These are phyloP conservation scores for Sporobolomyces roseus DNA, from an alignment of 768 basidiomycete species.

Conservation along the genomic window DNA sequence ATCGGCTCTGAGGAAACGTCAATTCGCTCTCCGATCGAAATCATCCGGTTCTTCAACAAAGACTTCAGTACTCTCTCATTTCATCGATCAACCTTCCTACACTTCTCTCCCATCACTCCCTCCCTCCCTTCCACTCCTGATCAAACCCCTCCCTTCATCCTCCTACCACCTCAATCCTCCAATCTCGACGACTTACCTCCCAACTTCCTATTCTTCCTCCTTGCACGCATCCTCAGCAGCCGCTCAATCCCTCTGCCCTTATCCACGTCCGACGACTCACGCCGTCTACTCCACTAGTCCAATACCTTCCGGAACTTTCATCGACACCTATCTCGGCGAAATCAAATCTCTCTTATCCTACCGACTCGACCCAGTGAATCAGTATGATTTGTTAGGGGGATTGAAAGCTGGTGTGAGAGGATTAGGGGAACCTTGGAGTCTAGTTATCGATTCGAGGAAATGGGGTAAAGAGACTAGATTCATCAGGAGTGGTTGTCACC, in stretches of 20 bases:
- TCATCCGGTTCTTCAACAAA: not conserved
- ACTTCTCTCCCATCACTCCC: constrained; percentile 33
- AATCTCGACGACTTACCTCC: constrained; percentile 33
- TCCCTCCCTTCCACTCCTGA: constrained; percentile 10
- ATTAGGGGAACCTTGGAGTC: constrained; percentile 68
- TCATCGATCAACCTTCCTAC: constrained; percentile 21
- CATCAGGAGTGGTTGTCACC: constrained; percentile 63
- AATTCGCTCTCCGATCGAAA: constrained; percentile 1
- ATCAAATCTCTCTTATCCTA: constrained; percentile 67
- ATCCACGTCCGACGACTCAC: constrained; percentile 51
- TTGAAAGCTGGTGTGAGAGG: constrained; percentile 80
- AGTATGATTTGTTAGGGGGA: constrained; percentile 68
- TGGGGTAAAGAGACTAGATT: constrained; percentile 64
- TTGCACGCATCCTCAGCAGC: constrained; percentile 33
- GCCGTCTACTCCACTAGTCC: constrained; percentile 63
- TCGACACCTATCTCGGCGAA: constrained; percentile 63
- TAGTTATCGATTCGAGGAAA: constrained; percentile 74
- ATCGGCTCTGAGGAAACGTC: constrained; percentile 41
- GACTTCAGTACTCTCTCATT: constrained; percentile 21
- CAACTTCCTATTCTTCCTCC: constrained; percentile 35
- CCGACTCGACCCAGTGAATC: constrained; percentile 73
- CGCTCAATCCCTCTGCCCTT: constrained; percentile 41
- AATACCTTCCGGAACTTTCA: constrained; percentile 57
- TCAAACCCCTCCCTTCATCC: constrained; percentile 42
- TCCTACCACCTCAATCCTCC: constrained; percentile 38